Evolutionary conservation across 257 asterid genomes (phyloP), one percentile per base, ranked within the genome.

Genomic region (Mentha longifolia): DNA sequence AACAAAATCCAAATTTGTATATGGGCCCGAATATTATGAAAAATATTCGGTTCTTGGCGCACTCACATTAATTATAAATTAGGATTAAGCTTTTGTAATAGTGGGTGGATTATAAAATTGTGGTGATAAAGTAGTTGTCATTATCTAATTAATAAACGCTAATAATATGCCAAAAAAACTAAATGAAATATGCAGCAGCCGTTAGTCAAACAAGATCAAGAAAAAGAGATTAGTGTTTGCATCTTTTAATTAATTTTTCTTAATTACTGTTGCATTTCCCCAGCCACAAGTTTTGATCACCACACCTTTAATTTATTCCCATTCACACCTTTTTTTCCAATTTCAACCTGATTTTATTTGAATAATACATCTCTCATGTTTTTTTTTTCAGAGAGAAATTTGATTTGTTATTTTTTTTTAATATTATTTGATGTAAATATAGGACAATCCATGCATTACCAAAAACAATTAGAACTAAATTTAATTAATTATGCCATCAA

Each of bases 221-320:
- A 35, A 39, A 39, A 46, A 31, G 9, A 61, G 20, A 49, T 19
- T 51, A 47, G 56, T 16, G 76, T 22, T 22, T 22, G 63, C 61
- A 22, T 50, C 10, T 35, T 49, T 5, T 5, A 5, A 35, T 35
- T 35, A 35, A 50, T 11, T 60, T 54, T 71, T 33, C 19, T 47
- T 14, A 49, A 50, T 3, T 13, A 65, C 28, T 43, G 43, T 30
- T 57, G 61, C 10, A 56, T 17, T 50, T 17, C 78, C 79, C 79
- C 49, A 74, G 49, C 78, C 74, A 67, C 70, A 59, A 35, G 8
- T 33, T 33, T 33, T 33, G 3, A 22, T 33, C 69, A n/a, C 55
- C 59, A 50, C 47, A 49, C 41, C 41, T 25, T 68, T 56, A 35
- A 61, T 5, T 16, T 71, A 61, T 61, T 59, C 52, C 64, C 39